Percentiles rank a stretch among this genome's conserved stretches.
Conservation (phyloP, 2,329 filamentous ascomycete genomes). For the Fusarium haematococcum region DNA sequence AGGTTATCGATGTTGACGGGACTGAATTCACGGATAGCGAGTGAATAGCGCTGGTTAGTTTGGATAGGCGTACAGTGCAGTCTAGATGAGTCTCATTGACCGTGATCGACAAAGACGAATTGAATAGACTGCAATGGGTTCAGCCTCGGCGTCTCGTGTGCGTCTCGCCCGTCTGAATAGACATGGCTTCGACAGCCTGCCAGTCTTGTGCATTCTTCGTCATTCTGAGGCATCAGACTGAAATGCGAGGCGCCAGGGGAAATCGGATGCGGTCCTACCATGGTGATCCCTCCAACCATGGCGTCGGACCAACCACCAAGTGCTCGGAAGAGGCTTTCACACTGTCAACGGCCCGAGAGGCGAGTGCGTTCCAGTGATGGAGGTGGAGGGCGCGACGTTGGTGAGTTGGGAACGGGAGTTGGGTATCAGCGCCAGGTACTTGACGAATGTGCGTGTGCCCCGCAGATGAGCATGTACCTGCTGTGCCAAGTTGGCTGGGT, state of each 20-base stretch:
- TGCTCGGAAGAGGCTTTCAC: constrained; percentile 35
- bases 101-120: background rate
- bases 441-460: constrained; percentile 20
- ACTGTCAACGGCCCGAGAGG: constrained; percentile 46
- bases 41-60: background rate
- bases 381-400: constrained; percentile 30
- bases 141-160: background rate
- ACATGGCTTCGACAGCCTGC: background rate
- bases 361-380: constrained; percentile 30
- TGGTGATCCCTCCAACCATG: constrained; percentile 34
- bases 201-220: constrained; percentile 9
- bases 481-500: constrained; percentile 14
- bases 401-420: constrained; percentile 29
- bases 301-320: constrained; percentile 40
- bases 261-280: constrained; percentile 37
- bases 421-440: constrained; percentile 32
- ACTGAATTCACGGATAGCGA: background rate
- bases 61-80: background rate
- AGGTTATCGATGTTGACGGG: background rate
- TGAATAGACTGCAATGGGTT: background rate
- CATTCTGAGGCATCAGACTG: constrained; percentile 30
- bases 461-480: constrained; percentile 23
- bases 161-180: background rate
- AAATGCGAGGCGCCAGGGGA: constrained; percentile 30
- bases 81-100: background rate